Conservation (phyloP, 2,329 filamentous ascomycete species). For the Fusarium sp. region DNA sequence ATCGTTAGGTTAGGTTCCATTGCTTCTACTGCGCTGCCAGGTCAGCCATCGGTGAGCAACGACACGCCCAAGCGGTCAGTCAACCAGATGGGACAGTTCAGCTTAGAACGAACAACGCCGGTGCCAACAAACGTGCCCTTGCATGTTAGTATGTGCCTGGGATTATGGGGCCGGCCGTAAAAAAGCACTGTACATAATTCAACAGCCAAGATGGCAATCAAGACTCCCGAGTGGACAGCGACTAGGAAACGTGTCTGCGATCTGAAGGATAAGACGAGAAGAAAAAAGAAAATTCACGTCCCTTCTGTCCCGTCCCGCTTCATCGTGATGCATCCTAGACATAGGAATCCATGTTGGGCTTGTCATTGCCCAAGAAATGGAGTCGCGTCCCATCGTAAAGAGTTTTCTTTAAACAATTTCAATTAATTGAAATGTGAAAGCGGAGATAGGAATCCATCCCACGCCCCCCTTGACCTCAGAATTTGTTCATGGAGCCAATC, state of each 20-base stretch:
- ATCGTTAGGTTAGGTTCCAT: background rate
- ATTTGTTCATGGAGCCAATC: conserved; percentile 25
- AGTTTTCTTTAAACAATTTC: conserved; percentile 7
- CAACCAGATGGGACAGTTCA: conserved; percentile 39
- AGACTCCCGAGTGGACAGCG: conserved; percentile 21
- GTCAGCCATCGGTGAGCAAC: conserved; percentile 30
- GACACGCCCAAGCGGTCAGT: conserved; percentile 25
- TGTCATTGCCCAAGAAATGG: conserved; percentile 20
- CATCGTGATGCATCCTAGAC: conserved; percentile 21
- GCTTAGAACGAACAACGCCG: conserved; percentile 3
- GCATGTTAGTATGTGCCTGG: conserved; percentile 42
- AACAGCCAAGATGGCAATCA: conserved; percentile 30
- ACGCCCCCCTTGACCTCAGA: background rate
- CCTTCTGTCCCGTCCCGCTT: conserved; percentile 11
- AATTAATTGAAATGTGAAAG: conserved; percentile 18
- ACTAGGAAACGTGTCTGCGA: conserved; percentile 27
- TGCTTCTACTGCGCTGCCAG: conserved; percentile 13
- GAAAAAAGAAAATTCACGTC: conserved; percentile 16
- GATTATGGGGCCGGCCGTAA: conserved; percentile 18
- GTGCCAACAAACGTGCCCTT: conserved; percentile 39
- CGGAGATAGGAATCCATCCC: conserved; percentile 20
- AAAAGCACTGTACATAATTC: background rate
- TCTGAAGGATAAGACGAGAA: conserved; percentile 8
- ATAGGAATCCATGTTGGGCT: conserved; percentile 21
- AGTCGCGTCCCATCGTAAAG: conserved; percentile 5